phyloP scores from a whole-genome alignment of 495 filamentous ascomycete genomes.

The Cenococcum geophilum region DNA sequence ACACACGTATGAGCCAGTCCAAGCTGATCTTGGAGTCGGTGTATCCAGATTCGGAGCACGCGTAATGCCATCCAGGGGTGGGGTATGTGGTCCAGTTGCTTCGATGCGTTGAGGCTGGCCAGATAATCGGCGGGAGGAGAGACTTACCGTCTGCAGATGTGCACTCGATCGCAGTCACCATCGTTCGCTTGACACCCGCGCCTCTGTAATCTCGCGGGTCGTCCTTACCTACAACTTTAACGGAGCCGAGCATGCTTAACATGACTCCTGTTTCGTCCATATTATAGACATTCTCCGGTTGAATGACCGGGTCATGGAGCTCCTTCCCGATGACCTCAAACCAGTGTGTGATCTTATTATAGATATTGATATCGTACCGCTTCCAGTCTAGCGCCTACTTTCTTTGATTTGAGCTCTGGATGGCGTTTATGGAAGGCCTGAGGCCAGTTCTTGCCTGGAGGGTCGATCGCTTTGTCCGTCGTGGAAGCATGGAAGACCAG shows the following conservation, averaged over 20 bases:
- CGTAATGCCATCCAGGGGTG: conserved; percentile 35
- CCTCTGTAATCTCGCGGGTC: conserved; percentile 35
- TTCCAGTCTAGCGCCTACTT: conserved; percentile 33
- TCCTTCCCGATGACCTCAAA: conserved; percentile 19
- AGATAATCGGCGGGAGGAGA: conserved; percentile 34
- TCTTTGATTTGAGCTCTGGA: conserved; percentile 10
- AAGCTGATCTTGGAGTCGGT: conserved; percentile 37
- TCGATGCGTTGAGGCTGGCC: conserved; percentile 37
- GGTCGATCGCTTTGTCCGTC: conserved; percentile 10
- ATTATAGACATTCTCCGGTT: conserved; percentile 25
- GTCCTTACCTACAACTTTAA: conserved; percentile 39
- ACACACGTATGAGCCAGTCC: conserved; percentile 36
- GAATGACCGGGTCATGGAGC: conserved; percentile 9
- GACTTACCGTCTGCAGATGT: conserved; percentile 34
- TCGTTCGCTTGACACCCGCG: conserved; percentile 25
- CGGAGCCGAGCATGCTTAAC: conserved; percentile 36
- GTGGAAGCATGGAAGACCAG: too few relatives aligned
- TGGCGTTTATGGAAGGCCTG: not conserved
- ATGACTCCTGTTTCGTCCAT: conserved; percentile 30
- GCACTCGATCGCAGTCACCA: conserved; percentile 38
- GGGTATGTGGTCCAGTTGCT: conserved; percentile 36
- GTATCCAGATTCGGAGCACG: conserved; percentile 32
- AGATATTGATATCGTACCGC: conserved; percentile 32
- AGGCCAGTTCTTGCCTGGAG: conserved; percentile 10
- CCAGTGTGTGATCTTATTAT: conserved; percentile 13